Percentiles rank a stretch among this genome's conserved stretches.
Conservation (phyloP, 1,139 yeast species). For the Debaryomycetaceae sp. region DNA sequence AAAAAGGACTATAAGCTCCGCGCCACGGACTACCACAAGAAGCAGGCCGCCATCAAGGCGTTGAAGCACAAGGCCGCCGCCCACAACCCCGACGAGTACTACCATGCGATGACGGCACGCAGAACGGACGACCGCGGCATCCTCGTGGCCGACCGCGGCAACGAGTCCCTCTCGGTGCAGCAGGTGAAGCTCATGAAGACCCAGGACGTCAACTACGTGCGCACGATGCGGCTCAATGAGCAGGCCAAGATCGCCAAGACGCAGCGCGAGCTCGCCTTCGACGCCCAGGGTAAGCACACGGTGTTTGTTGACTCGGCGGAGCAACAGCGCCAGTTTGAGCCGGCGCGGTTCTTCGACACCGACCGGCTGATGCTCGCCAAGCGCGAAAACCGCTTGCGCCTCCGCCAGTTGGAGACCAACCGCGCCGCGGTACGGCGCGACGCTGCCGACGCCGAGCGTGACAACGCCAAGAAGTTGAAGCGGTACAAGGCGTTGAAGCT, state of each 20-base stretch:
- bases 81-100: conserved; percentile 94
- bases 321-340: conserved; percentile 54
- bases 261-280: conserved; percentile 49
- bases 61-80: conserved; percentile 67
- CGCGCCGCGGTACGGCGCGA: conserved; percentile 8
- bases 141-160: conserved; percentile 61
- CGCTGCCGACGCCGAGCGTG: conserved; percentile 19
- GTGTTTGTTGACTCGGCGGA: conserved; percentile 71
- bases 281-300: conserved; percentile 69
- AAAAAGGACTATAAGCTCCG: conserved; percentile 90
- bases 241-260: conserved; percentile 58
- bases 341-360: conserved; percentile 67
- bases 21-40: conserved; percentile 84
- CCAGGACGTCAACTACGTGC: conserved; percentile 82
- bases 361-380: conserved; percentile 57
- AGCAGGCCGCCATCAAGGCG: conserved; percentile 78
- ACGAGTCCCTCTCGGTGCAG: conserved; percentile 58
- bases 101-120: conserved; percentile 80
- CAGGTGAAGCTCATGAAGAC: conserved; percentile 81
- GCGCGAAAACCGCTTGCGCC: conserved; percentile 68
- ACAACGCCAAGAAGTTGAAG: conserved; percentile 53
- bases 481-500: conserved; percentile 52
- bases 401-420: conserved; percentile 49
- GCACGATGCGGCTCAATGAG: conserved; percentile 72
- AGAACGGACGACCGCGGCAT: conserved; percentile 68